Base-by-base conservation (phyloP, 345 rosid genomes). In the Euphorbia peplus region DNA sequence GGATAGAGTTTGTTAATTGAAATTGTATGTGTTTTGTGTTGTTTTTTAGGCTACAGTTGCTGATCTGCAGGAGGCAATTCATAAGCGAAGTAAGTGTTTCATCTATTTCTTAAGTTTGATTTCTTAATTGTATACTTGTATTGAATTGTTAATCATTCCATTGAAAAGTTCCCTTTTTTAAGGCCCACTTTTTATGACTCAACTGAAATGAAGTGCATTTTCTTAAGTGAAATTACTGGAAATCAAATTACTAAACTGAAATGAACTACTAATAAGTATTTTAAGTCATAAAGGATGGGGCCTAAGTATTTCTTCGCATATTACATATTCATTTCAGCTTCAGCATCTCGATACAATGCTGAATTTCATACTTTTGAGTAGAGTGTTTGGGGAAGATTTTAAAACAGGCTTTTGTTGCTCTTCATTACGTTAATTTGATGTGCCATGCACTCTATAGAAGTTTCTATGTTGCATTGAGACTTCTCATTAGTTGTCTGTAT, bases 41-140 rank as follows among this genome's bases (percentile, higher is more conserved):
- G 68, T 44, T 69, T 61, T 69, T 71, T 74, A 95, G 99, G 98
- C 97, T 48, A 91, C 90, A 5, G 97, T 95, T 67, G 86, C 87
- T 80, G 96, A 91, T 84, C 84, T 91, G 83, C 97, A 91, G 81
- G 92, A 90, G 70, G 93, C 91, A 60, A 90, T 95, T 81, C 84
- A 91, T 60, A 82, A 82, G 77, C 71, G 90, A 85, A 88, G 99
- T 90, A 76, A 76, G 86, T 81, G 28, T 44, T 50, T 2, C 42
- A 13, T 21, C 15, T 28, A 18, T 4, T 24, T 51, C 42, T 70
- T 39, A 8, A 51, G 15, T 71, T 56, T 25, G 11, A 21, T 37
- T 54, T 66, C 14, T 21, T 26, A 46, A 53, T 71, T 57, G n/a
- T n/a, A n/a, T n/a, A n/a, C n/a, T n/a, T n/a, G n/a, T n/a, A n/a